Percentiles rank a stretch among this genome's conserved stretches.
Evolutionary conservation across 129 eudicot species (phyloP).

Genomic region (Escallonia rubra): DNA sequence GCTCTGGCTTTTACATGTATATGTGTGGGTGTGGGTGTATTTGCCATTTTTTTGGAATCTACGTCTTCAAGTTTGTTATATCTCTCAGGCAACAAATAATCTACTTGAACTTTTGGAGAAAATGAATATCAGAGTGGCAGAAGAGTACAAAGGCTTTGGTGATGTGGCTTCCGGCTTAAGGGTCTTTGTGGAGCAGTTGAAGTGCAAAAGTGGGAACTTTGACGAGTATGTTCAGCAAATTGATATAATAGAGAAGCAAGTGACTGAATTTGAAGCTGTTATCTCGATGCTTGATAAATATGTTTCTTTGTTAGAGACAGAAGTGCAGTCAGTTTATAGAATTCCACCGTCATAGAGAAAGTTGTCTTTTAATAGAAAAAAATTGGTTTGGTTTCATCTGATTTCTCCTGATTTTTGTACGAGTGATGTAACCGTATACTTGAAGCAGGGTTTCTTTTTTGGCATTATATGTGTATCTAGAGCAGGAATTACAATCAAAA

Average conservation of each 20-base stretch:
- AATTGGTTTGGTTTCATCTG: too few species aligned
- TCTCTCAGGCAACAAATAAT: conserved; percentile 71
- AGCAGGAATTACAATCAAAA: too few species aligned
- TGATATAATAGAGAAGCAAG: conserved; percentile 81
- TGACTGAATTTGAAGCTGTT: conserved; percentile 83
- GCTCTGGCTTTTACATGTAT: too few species aligned
- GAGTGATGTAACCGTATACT: too few species aligned
- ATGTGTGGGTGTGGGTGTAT: too few species aligned
- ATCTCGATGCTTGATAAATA: conserved; percentile 82
- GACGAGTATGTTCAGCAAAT: conserved; percentile 69
- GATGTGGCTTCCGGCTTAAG: conserved; percentile 89
- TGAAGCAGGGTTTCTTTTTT: too few species aligned
- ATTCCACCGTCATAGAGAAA: conserved; percentile 30
- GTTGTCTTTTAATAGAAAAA: background rate
- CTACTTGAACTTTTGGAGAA: conserved; percentile 76
- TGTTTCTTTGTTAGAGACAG: conserved; percentile 70
- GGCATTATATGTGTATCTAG: too few species aligned
- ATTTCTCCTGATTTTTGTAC: too few species aligned
- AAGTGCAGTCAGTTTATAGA: conserved; percentile 60
- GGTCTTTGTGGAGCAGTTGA: conserved; percentile 83
- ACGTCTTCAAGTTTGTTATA: background rate
- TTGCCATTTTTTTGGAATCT: too few species aligned
- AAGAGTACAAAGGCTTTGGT: conserved; percentile 83
- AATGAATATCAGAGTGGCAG: conserved; percentile 84
- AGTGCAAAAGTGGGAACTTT: conserved; percentile 64